Percentiles rank a stretch among this genome's conserved stretches.
Conservation (phyloP, 73 alveolate genomes). For the Blepharisma stoltei region DNA sequence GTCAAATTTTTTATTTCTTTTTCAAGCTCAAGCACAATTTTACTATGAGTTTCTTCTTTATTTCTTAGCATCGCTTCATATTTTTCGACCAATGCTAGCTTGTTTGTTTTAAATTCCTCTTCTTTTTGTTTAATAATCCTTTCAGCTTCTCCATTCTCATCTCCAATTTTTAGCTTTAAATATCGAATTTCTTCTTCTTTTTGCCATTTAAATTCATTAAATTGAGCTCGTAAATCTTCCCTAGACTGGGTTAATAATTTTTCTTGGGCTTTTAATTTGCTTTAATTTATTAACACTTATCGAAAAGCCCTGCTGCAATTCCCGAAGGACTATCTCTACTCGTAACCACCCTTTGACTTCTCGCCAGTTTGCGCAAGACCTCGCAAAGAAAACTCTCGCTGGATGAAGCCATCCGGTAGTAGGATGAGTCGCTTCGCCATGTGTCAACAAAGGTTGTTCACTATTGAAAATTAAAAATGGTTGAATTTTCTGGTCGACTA, state of each 20-base stretch:
- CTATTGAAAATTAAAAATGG: too few relatives aligned
- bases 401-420: too few relatives aligned
- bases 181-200: constrained; percentile 11
- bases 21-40: neutral
- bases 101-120: neutral
- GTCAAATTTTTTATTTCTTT: neutral
- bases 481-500: too few relatives aligned
- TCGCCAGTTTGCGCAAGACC: too few relatives aligned
- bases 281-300: too few relatives aligned
- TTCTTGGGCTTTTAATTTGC: constrained; percentile 11
- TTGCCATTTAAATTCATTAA: constrained; percentile 18
- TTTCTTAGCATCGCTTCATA: neutral
- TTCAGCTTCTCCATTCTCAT: neutral
- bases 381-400: too few relatives aligned
- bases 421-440: too few relatives aligned
- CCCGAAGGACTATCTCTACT: too few relatives aligned
- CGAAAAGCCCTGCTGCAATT: too few relatives aligned
- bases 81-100: neutral
- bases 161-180: neutral
- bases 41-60: neutral
- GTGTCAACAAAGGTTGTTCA: too few relatives aligned
- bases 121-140: neutral
- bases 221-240: neutral
- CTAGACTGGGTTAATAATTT: neutral
- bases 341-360: too few relatives aligned